Evolutionary conservation across 495 filamentous ascomycete genomes (phyloP), one percentile per base, ranked within the genome.

Genomic region (Thozetella sp.): DNA sequence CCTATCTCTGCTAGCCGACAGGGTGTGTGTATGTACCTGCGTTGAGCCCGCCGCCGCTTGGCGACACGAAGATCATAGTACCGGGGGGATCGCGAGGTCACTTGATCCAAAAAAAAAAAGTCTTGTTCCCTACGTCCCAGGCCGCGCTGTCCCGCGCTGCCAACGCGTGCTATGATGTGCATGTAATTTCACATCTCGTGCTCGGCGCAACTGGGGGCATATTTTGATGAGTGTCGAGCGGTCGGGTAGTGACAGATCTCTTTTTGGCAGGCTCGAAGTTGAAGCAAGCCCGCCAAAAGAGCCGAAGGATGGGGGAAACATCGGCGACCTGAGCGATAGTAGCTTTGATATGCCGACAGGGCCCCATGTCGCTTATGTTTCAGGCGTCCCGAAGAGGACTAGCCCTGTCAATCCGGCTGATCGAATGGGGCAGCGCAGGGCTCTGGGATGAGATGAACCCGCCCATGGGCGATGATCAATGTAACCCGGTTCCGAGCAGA

Each of bases 271-370:
- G 30, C 30, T 17, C 30, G n/a, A n/a, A n/a, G n/a, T n/a, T n/a
- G n/a, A n/a, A n/a, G n/a, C n/a, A n/a, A n/a, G n/a, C n/a, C n/a
- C n/a, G n/a, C n/a, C n/a, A 9, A 48, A 48, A 48, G 43, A 48
- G 43, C 43, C 43, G 43, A 48, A 48, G 43, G 46, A 56, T 45
- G 52, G 52, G 37, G 27, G 25, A 40, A 48, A 60, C 22, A 59
- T 68, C 66, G 66, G 61, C 63, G 66, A 68, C 66, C 66, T 61
- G 54, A 51, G 51, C 45, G 40, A 57, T 57, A 27, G 53, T 24
- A 25, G 25, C 34, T 51, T 25, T 57, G 25, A 46, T 57, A 51
- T 57, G 34, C 30, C 34, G 50, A 27, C 37, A 26, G 58, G 58
- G 58, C 11, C 54, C 63, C 66, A 40, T 48, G 56, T 58, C 46